Conservation (phyloP, 768 basidiomycete species). For the Lactifluus pinguis region DNA sequence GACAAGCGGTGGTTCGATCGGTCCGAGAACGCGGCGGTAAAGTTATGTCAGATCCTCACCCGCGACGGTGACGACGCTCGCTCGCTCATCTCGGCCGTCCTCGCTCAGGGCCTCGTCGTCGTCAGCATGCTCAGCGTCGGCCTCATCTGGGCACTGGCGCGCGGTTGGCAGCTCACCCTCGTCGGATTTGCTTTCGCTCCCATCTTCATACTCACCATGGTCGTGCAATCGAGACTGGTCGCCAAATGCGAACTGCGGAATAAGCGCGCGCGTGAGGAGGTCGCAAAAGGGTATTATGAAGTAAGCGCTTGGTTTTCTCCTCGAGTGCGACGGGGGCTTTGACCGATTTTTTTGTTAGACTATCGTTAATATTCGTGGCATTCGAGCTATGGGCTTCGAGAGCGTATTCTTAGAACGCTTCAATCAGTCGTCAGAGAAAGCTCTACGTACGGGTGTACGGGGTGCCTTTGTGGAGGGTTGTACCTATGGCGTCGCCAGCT, state of each 20-base stretch:
- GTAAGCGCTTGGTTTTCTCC: conserved; percentile 34
- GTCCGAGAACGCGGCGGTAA: conserved; percentile 45
- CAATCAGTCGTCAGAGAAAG: conserved; percentile 47
- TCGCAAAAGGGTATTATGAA: conserved; percentile 80
- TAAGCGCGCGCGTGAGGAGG: conserved; percentile 79
- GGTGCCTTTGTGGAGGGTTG: conserved; percentile 87
- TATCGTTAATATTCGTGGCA: conserved; percentile 76
- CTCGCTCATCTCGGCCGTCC: conserved; percentile 60
- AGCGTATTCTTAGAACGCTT: conserved; percentile 61
- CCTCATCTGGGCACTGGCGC: conserved; percentile 78
- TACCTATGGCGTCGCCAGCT: conserved; percentile 70
- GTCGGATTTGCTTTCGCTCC: conserved; percentile 84
- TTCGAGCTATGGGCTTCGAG: conserved; percentile 83
- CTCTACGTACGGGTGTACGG: conserved; percentile 56
- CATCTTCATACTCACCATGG: conserved; percentile 68
- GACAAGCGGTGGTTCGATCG: conserved; percentile 86
- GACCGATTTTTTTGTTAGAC: conserved; percentile 32
- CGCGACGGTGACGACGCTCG: conserved; percentile 89
- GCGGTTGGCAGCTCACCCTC: conserved; percentile 89
- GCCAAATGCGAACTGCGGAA: conserved; percentile 67
- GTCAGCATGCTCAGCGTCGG: conserved; percentile 75
- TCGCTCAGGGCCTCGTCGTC: conserved; percentile 67
- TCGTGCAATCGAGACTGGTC: conserved; percentile 63
- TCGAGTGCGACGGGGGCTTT: not conserved
- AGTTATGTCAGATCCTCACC: conserved; percentile 65